Percentiles rank a stretch among this genome's conserved stretches.
Conservation (phyloP, 2,329 filamentous ascomycete species). For the Talaromyces rugulosus region DNA sequence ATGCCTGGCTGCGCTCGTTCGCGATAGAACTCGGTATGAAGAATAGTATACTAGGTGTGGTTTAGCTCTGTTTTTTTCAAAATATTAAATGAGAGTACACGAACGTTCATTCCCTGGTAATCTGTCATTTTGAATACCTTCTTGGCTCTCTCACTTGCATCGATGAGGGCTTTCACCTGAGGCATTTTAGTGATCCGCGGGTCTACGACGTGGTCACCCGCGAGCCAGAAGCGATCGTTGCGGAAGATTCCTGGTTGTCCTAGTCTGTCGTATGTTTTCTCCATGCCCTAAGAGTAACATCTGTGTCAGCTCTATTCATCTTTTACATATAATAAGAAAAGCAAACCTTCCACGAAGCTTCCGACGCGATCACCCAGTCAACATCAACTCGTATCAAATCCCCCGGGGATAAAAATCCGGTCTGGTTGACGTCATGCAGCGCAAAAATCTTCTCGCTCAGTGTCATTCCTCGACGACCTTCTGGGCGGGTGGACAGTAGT, state of each 20-base stretch:
- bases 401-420: conserved; percentile 33
- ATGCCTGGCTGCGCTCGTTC: conserved; percentile 44
- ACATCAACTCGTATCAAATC: conserved; percentile 41
- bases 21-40: conserved; percentile 47
- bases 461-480: conserved; percentile 34
- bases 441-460: conserved; percentile 46
- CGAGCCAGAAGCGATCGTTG: conserved; percentile 50
- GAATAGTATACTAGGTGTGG: conserved; percentile 32
- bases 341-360: conserved; percentile 37
- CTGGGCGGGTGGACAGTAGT: conserved; percentile 14
- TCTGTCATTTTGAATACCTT: conserved; percentile 44
- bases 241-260: conserved; percentile 43
- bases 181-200: conserved; percentile 38
- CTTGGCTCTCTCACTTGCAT: conserved; percentile 33
- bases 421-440: conserved; percentile 35
- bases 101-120: conserved; percentile 36
- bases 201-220: conserved; percentile 47
- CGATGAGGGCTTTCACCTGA: conserved; percentile 33
- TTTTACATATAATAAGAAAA: background rate
- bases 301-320: background rate
- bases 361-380: conserved; percentile 46
- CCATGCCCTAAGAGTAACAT: conserved; percentile 31
- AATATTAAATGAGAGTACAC: background rate
- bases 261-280: conserved; percentile 36
- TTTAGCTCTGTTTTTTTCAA: background rate